Conservation (phyloP, 768 basidiomycete species). For the Leucocoprinus leucothites region DNA sequence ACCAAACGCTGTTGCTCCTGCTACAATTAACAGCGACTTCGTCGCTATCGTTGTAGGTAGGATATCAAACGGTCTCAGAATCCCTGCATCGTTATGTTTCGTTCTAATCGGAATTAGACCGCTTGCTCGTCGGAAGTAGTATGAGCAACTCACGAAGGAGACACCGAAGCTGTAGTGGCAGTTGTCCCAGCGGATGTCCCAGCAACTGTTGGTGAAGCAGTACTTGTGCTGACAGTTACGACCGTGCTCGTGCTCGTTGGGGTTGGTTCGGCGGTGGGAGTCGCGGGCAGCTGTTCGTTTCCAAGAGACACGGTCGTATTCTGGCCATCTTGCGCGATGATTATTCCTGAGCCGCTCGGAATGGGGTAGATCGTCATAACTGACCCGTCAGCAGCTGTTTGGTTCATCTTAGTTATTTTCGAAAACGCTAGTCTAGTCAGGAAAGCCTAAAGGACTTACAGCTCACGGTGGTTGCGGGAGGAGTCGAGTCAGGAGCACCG, state of each 20-base stretch:
- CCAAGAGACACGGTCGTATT: not conserved
- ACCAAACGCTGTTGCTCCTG: not conserved
- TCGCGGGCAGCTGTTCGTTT: not conserved
- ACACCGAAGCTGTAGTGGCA: not conserved
- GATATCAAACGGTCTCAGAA: not conserved
- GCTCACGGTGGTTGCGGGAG: constrained; percentile 1
- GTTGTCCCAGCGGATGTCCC: not conserved
- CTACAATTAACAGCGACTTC: not conserved
- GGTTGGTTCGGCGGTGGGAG: not conserved
- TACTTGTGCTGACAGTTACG: not conserved
- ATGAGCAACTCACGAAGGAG: not conserved
- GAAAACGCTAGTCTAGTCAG: not conserved
- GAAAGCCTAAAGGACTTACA: not conserved
- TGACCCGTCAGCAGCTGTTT: not conserved
- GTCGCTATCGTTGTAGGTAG: not conserved
- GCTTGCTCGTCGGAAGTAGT: too few species aligned
- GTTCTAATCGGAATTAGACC: not conserved
- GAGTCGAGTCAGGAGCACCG: not conserved
- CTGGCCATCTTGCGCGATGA: not conserved
- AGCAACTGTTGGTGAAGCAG: not conserved
- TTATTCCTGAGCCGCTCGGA: not conserved
- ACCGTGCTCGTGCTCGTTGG: constrained; percentile 4
- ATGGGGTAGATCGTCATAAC: not conserved
- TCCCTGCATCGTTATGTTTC: not conserved
- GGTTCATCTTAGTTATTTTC: not conserved